Percentiles rank a stretch among this genome's conserved stretches.
Evolutionary conservation across 228 moss, liverwort and hornwort species (phyloP).

Genomic region (Sphagnum fallax): DNA sequence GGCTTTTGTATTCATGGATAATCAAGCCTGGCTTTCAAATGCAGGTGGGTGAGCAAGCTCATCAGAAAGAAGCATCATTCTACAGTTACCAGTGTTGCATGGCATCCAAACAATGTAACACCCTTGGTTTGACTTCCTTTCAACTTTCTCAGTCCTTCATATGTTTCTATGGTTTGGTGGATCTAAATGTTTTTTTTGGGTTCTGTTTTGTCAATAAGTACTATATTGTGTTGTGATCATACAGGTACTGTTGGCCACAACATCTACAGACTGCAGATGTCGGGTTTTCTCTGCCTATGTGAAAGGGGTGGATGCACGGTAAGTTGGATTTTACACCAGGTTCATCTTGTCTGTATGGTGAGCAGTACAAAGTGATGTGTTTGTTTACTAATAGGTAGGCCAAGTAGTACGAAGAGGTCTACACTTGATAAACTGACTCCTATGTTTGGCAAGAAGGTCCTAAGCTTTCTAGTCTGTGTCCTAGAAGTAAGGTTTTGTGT

Average conservation of each 20-base stretch:
- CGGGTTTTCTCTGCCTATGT: slow-evolving; percentile 93
- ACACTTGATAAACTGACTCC: too few relatives aligned
- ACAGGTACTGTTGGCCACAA: slow-evolving; percentile 92
- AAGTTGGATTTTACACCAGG: slow-evolving; percentile 10
- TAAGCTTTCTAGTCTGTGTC: too few relatives aligned
- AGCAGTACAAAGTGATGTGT: too few relatives aligned
- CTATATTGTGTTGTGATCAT: neutral
- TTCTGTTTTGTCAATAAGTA: slow-evolving; percentile 6
- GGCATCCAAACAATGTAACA: slow-evolving; percentile 98
- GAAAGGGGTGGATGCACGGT: slow-evolving; percentile 98
- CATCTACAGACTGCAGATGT: slow-evolving; percentile 95
- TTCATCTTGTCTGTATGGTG: neutral
- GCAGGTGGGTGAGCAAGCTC: slow-evolving; percentile 99
- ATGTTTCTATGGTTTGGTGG: neutral
- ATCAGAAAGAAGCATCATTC: slow-evolving; percentile 96
- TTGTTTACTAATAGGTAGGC: too few relatives aligned
- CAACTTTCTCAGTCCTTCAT: neutral
- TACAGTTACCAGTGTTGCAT: slow-evolving; percentile 82
- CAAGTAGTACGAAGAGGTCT: too few relatives aligned
- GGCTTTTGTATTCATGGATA: too few relatives aligned
- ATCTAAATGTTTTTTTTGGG: slow-evolving; percentile 3
- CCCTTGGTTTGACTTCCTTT: neutral
- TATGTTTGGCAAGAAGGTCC: too few relatives aligned
- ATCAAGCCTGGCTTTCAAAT: too few relatives aligned
- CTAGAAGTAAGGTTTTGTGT: too few relatives aligned